phyloP scores from a whole-genome alignment of 2,329 filamentous ascomycete genomes.

The Remersonia thermophila region DNA sequence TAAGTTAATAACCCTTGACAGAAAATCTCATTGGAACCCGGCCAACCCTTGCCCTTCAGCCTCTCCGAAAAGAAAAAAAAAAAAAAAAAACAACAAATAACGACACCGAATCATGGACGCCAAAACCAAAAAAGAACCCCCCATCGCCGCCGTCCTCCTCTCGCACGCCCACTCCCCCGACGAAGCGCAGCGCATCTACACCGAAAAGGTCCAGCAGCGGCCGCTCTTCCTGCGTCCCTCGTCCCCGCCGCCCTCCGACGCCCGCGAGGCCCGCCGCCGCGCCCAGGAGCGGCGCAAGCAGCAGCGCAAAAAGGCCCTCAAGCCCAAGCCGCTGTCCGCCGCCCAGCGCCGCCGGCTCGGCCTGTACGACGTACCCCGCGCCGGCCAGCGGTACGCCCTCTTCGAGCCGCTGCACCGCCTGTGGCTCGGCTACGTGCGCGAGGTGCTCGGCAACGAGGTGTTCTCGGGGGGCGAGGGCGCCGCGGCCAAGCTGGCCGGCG shows the following conservation, averaged over 20 bases:
- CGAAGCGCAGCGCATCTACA: constrained; percentile 58
- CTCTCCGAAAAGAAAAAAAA: too few relatives aligned
- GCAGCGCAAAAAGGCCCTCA: constrained; percentile 33
- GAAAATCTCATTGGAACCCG: too few relatives aligned
- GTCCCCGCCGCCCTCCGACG: constrained; percentile 50
- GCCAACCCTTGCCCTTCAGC: too few relatives aligned
- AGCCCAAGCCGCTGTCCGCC: constrained; percentile 61
- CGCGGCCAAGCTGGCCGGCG: constrained; percentile 66
- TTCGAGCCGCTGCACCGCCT: constrained; percentile 67
- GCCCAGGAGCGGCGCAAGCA: constrained; percentile 35
- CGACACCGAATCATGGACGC: not conserved
- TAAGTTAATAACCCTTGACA: too few relatives aligned
- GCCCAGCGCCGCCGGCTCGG: constrained; percentile 61
- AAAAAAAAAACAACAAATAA: not conserved
- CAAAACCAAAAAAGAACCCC: constrained; percentile 20
- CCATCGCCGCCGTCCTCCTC: constrained; percentile 53
- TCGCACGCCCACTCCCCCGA: constrained; percentile 66
- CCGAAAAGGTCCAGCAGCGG: constrained; percentile 71
- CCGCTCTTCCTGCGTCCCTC: constrained; percentile 68
- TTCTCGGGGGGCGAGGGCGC: constrained; percentile 44
- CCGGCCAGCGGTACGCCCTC: constrained; percentile 57
- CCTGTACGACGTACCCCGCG: constrained; percentile 61
- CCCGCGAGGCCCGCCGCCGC: constrained; percentile 44
- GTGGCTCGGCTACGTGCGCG: constrained; percentile 77
- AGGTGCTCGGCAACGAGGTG: constrained; percentile 56